These are phyloP conservation scores for Cercophora newfieldiana DNA, from an alignment of 495 filamentous ascomycete species.

Conservation along the genomic window DNA sequence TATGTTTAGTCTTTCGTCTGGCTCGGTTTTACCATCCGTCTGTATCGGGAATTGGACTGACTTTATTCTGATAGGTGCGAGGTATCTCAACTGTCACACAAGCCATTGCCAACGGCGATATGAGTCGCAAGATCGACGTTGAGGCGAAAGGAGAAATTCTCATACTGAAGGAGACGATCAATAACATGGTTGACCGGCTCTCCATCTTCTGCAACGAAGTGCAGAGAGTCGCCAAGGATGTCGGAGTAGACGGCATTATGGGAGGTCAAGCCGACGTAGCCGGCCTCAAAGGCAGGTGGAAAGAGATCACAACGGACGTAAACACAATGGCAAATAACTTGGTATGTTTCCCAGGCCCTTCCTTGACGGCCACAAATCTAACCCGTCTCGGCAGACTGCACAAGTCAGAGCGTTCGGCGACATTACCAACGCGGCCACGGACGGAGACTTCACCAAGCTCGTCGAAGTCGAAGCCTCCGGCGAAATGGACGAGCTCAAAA, in stretches of 20 bases:
- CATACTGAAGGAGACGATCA: slow-evolving; percentile 94
- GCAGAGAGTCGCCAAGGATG: slow-evolving; percentile 93
- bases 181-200: slow-evolving; percentile 97
- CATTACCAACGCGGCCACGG: slow-evolving; percentile 94
- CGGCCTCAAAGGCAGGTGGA: slow-evolving; percentile 92
- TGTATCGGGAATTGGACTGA: slow-evolving; percentile 14
- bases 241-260: slow-evolving; percentile 98
- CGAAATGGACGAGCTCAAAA: slow-evolving; percentile 98
- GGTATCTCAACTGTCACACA: slow-evolving; percentile 97
- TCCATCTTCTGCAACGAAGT: slow-evolving; percentile 97
- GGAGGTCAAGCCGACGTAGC: slow-evolving; percentile 96
- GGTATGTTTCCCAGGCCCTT: slow-evolving; percentile 32
- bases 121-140: slow-evolving; percentile 95
- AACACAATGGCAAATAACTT: slow-evolving; percentile 99
- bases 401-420: slow-evolving; percentile 98
- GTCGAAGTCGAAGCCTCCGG: slow-evolving; percentile 98
- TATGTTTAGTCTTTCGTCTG: no score
- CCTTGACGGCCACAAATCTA: slow-evolving; percentile 1
- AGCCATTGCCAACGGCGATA: slow-evolving; percentile 89
- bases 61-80: slow-evolving; percentile 57
- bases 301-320: slow-evolving; percentile 96
- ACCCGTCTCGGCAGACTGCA: slow-evolving; percentile 59
- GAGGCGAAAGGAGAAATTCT: slow-evolving; percentile 94
- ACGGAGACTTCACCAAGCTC: slow-evolving; percentile 94
- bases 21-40: neutral